phyloP scores from a whole-genome alignment of 176 grass and related monocot genomes.

The Triticum aestivum region DNA sequence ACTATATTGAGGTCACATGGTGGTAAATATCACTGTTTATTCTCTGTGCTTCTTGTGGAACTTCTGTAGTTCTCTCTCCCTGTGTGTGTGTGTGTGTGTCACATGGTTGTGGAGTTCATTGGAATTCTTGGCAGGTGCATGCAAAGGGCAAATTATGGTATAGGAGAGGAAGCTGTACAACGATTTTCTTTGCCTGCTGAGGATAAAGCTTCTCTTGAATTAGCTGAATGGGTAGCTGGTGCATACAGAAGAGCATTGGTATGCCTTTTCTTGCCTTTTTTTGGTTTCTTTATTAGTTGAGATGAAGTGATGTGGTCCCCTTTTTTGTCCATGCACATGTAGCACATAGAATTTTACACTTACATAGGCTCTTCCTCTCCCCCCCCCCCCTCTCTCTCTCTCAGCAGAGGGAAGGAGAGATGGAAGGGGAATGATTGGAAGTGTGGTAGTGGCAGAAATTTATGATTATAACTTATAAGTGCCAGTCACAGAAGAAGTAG shows the following conservation, averaged over 20 bases:
- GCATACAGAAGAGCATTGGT: slow-evolving; percentile 80
- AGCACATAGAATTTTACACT: neutral
- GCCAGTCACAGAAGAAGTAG: neutral
- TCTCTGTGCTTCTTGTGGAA: slow-evolving; percentile 18
- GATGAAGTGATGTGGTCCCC: neutral
- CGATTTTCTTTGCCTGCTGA: slow-evolving; percentile 88
- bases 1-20: slow-evolving; percentile 11
- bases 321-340: slow-evolving; percentile 7
- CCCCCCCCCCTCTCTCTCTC: neutral
- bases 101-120: slow-evolving; percentile 30
- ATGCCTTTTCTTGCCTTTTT: slow-evolving; percentile 20
- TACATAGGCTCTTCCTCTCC: neutral
- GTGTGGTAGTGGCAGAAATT: neutral
- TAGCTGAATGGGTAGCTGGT: slow-evolving; percentile 79
- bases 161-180: slow-evolving; percentile 87
- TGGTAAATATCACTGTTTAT: slow-evolving; percentile 13
- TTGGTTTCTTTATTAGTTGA: neutral
- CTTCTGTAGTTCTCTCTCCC: neutral
- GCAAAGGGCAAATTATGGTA: slow-evolving; percentile 91
- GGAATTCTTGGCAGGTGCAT: slow-evolving; percentile 71
- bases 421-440: neutral
- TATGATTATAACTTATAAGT: too few relatives aligned
- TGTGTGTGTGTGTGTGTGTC: neutral
- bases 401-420: neutral
- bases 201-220: slow-evolving; percentile 91